These are phyloP conservation scores for Knufia fluminis DNA, from an alignment of 2,329 filamentous ascomycete genomes.

Conservation along the genomic window DNA sequence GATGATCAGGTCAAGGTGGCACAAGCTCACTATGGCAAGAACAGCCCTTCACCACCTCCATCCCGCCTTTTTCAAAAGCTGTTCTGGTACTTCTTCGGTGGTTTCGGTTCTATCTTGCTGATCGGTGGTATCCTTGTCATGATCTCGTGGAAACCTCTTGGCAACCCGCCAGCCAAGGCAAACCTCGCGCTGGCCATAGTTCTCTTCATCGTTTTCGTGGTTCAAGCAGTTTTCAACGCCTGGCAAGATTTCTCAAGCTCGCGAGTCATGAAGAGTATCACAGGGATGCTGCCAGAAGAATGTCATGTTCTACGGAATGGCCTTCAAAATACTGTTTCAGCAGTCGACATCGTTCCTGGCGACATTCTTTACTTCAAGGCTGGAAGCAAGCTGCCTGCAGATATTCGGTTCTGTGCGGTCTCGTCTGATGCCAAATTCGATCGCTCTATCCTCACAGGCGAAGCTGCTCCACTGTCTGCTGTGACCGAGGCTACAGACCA, in stretches of 20 bases:
- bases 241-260: constrained; percentile 69
- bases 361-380: constrained; percentile 60
- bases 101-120: constrained; percentile 64
- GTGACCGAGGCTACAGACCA: constrained; percentile 58
- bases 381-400: constrained; percentile 65
- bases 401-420: constrained; percentile 60
- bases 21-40: constrained; percentile 54
- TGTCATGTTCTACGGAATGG: constrained; percentile 58
- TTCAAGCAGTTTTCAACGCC: constrained; percentile 60
- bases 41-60: constrained; percentile 57
- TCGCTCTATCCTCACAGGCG: constrained; percentile 62
- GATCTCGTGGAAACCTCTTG: constrained; percentile 66
- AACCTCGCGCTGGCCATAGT: constrained; percentile 68
- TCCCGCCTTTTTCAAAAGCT: constrained; percentile 51
- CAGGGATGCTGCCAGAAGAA: constrained; percentile 67
- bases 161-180: constrained; percentile 59
- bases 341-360: constrained; percentile 59
- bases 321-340: constrained; percentile 39
- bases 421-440: constrained; percentile 65
- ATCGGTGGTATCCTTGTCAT: constrained; percentile 63
- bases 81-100: constrained; percentile 65
- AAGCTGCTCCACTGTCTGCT: constrained; percentile 56
- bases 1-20: constrained; percentile 47
- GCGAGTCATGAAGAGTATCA: constrained; percentile 70
- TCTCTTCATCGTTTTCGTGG: constrained; percentile 58